Percentiles rank a stretch among this genome's conserved stretches.
phyloP scores from a whole-genome alignment of 805 yeast species.

The Yueomyces sinensis region DNA sequence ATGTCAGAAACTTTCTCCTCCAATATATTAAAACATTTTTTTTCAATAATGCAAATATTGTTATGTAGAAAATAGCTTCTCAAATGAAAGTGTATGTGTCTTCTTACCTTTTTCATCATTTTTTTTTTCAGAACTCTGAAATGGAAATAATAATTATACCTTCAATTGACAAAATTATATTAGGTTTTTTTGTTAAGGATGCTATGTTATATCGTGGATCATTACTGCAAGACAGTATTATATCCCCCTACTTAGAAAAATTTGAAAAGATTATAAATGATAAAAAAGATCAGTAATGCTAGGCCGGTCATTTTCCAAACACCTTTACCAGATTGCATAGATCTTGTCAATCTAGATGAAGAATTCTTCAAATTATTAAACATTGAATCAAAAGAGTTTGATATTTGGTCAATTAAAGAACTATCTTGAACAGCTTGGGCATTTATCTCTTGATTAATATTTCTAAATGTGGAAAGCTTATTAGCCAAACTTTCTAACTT shows the following conservation, averaged over 20 bases:
- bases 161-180: background rate
- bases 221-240: too few species aligned
- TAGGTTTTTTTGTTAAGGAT: too few species aligned
- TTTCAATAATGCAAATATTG: too few species aligned
- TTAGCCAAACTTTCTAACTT: conserved; percentile 50
- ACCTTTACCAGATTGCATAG: conserved; percentile 45
- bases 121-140: too few species aligned
- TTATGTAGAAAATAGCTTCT: too few species aligned
- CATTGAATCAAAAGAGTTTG: conserved; percentile 39
- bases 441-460: conserved; percentile 56
- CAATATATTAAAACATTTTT: too few species aligned
- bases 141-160: too few species aligned
- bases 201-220: too few species aligned
- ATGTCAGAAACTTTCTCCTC: too few species aligned
- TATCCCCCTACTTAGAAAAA: conserved; percentile 32
- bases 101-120: too few species aligned
- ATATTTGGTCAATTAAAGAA: conserved; percentile 28
- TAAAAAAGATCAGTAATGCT: conserved; percentile 40
- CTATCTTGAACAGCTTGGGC: conserved; percentile 45
- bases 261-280: conserved; percentile 42
- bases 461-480: conserved; percentile 50
- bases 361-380: conserved; percentile 37
- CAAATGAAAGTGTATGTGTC: background rate
- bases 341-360: conserved; percentile 38
- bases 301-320: conserved; percentile 46